Evolutionary conservation across 306 rosid species (phyloP).

Genomic region (Betula pendula): DNA sequence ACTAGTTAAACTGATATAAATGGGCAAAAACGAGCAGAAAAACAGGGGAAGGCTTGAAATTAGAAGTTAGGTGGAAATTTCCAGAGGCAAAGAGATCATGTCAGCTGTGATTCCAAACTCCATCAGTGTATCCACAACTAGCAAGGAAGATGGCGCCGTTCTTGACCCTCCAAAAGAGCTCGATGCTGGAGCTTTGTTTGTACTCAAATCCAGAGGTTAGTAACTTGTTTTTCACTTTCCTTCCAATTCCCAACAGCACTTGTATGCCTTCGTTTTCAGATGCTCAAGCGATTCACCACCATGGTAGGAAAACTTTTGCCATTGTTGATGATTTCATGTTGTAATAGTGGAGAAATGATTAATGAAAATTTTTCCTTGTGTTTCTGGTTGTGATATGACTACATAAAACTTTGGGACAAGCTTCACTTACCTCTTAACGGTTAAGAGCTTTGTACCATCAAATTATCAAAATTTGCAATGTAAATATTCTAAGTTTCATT

Average conservation of each 20-base stretch:
- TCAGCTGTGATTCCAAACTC: slow-evolving; percentile 33
- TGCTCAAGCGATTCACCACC: background rate
- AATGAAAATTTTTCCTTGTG: background rate
- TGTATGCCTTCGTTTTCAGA: background rate
- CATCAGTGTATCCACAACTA: slow-evolving; percentile 32
- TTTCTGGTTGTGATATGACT: background rate
- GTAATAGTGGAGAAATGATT: too few relatives aligned
- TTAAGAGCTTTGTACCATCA: too few relatives aligned
- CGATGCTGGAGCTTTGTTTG: slow-evolving; percentile 83
- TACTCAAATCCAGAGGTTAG: slow-evolving; percentile 72
- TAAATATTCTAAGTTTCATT: too few relatives aligned
- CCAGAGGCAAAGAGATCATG: too few relatives aligned
- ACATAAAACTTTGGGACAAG: too few relatives aligned
- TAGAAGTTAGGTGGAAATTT: too few relatives aligned
- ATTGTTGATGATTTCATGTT: background rate
- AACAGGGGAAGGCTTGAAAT: too few relatives aligned
- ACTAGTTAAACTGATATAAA: background rate
- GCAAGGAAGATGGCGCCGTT: slow-evolving; percentile 46
- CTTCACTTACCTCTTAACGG: too few relatives aligned
- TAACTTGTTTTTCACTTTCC: background rate
- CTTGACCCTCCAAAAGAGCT: slow-evolving; percentile 32
- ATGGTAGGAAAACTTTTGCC: background rate
- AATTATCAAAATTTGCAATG: too few relatives aligned
- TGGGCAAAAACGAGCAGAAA: too few relatives aligned
- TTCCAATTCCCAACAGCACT: too few relatives aligned